Evolutionary conservation across 371 early-diverging fungal species (phyloP), one percentile per base, ranked within the genome.

Genomic region (Choanephora cucurbitarum): DNA sequence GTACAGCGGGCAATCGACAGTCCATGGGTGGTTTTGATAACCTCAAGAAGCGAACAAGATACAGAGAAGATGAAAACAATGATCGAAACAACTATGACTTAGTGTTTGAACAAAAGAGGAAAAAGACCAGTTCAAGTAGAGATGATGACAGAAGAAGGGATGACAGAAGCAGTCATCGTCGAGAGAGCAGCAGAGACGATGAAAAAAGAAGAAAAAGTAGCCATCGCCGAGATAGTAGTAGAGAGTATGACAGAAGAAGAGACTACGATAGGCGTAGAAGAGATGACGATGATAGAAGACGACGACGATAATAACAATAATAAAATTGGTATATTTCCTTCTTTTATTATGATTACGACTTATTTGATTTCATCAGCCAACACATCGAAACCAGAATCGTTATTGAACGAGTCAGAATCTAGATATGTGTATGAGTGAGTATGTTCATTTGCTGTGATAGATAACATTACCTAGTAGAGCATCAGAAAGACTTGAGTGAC

Each of bases 11-110:
- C 19, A 67, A 44, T 14, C 61, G 51, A 8, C 79, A 80, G 44
- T 75, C 74, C 42, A 77, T 83, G 55, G 86, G 85, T 49, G 72
- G 73, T 39, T 64, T 70, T 46, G 65, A 75, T 65, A 75, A 80
- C 69, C 52, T 81, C 57, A 53, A 82, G 60, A 66, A 79, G 44
- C 49, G 80, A 62, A 65, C 76, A 18, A 57, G 75, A 39, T 77
- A 79, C 49, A 60, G 77, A 50, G 77, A 75, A 47, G 75, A 62
- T 5, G 64, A 62, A 19, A 46, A 15, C 5, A 44, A 46, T 8
- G 47, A 60, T 15, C 48, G 41, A 18, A 61, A 70, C 22, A 68
- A 64, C 28, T 81, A 79, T 46, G 77, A 73, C 31, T 40, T 79
- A 23, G 73, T 79, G 13, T 75, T 77, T 67, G 79, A 79, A 55